phyloP scores from a whole-genome alignment of 768 basidiomycete genomes.

The Termitomyces heimii region DNA sequence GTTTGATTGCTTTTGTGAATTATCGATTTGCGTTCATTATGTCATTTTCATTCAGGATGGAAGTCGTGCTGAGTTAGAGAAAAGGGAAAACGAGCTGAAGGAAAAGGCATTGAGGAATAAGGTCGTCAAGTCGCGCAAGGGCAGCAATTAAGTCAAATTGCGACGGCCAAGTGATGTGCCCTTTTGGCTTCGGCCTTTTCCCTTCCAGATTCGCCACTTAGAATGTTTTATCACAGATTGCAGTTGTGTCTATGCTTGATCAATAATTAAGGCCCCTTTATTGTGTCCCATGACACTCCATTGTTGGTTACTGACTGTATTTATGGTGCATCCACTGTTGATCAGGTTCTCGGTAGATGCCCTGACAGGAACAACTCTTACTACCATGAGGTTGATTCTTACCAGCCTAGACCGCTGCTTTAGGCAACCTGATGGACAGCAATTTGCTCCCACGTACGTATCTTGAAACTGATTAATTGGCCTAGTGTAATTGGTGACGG shows the following conservation, averaged over 20 bases:
- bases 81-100: slow-evolving; percentile 74
- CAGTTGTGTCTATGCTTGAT: slow-evolving; percentile 4
- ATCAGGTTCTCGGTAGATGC: neutral
- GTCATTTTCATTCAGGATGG: slow-evolving; percentile 14
- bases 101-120: slow-evolving; percentile 81
- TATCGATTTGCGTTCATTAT: slow-evolving; percentile 1
- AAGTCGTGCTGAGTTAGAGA: slow-evolving; percentile 47
- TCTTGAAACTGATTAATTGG: neutral
- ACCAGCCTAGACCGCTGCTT: neutral
- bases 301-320: neutral
- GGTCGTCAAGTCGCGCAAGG: slow-evolving; percentile 66
- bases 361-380: neutral
- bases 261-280: slow-evolving; percentile 5
- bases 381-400: neutral
- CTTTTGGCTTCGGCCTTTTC: neutral
- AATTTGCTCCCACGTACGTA: neutral
- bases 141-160: slow-evolving; percentile 12
- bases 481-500: neutral
- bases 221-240: slow-evolving; percentile 11
- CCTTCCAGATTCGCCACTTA: slow-evolving; percentile 12
- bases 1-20: slow-evolving; percentile 15
- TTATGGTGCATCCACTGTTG: slow-evolving; percentile 2
- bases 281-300: neutral
- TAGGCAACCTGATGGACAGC: neutral
- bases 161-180: slow-evolving; percentile 11